Evolutionary conservation across 345 rosid species (phyloP).

Genomic region (Salix suchowensis): DNA sequence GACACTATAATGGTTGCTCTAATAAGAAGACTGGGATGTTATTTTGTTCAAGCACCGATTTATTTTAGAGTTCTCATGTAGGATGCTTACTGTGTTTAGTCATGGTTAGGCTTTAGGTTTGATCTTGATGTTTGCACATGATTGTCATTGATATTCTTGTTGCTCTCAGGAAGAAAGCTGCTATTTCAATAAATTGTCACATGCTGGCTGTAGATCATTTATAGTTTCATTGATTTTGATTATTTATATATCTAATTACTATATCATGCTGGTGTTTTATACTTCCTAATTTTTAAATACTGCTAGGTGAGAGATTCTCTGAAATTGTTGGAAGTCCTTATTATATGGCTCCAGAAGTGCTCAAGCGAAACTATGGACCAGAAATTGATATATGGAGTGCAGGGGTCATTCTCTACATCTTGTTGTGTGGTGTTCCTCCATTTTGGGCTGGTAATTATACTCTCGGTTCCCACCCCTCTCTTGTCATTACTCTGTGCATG

Average conservation of each 20-base stretch:
- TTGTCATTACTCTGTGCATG: not conserved
- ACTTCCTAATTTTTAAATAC: conserved; percentile 19
- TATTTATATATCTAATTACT: not conserved
- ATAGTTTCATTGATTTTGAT: not conserved
- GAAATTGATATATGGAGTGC: conserved; percentile 99
- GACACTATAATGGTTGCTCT: not conserved
- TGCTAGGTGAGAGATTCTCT: conserved; percentile 81
- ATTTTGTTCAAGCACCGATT: not conserved
- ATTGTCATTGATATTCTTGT: not conserved
- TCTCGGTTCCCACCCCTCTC: not conserved
- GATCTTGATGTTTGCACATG: not conserved
- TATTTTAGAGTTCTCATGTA: not conserved
- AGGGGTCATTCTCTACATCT: conserved; percentile 92
- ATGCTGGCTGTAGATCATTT: not conserved
- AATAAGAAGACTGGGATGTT: not conserved
- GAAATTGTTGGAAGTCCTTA: conserved; percentile 99
- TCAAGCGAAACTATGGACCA: conserved; percentile 92
- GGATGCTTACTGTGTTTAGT: not conserved
- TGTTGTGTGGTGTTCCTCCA: conserved; percentile 97
- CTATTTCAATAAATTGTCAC: not conserved
- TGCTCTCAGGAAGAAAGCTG: not conserved
- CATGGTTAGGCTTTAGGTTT: not conserved
- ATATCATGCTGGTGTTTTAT: not conserved
- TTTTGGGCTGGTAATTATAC: conserved; percentile 90
- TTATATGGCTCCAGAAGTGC: conserved; percentile 99